Evolutionary conservation across 164 flowering plant genomes (phyloP).

Genomic region (Sedum album): DNA sequence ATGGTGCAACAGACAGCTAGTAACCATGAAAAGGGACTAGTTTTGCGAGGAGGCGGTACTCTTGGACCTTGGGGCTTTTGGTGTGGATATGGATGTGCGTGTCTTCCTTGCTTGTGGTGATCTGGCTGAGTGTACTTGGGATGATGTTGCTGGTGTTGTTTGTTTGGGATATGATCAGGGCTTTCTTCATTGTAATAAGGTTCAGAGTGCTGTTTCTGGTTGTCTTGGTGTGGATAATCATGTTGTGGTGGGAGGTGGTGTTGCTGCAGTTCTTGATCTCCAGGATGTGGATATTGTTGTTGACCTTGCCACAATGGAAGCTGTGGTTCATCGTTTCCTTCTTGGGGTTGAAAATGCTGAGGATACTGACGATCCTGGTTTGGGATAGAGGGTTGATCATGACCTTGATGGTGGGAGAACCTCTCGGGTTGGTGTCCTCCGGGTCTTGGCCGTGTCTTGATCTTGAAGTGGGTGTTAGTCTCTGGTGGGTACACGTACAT

Average conservation of each 20-base stretch:
- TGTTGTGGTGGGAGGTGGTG: not conserved
- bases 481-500: not conserved
- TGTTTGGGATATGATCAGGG: not conserved
- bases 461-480: not conserved
- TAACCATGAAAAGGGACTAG: constrained; percentile 14
- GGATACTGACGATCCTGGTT: not conserved
- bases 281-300: not conserved
- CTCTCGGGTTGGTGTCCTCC: not conserved
- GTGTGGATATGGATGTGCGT: not conserved
- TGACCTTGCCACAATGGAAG: not conserved
- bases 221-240: not conserved
- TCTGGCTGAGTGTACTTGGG: not conserved
- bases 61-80: not conserved
- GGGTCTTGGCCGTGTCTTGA: not conserved
- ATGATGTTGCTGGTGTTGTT: not conserved
- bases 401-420: not conserved
- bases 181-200: not conserved
- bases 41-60: constrained; percentile 10
- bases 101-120: not conserved
- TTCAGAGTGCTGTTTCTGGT: not conserved
- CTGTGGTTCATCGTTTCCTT: not conserved
- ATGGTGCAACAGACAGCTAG: not conserved
- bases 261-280: not conserved
- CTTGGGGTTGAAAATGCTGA: not conserved
- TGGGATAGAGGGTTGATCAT: not conserved